Conservation (phyloP, 1,284 basidiomycete genomes). For the Boletus albobrunnescens region DNA sequence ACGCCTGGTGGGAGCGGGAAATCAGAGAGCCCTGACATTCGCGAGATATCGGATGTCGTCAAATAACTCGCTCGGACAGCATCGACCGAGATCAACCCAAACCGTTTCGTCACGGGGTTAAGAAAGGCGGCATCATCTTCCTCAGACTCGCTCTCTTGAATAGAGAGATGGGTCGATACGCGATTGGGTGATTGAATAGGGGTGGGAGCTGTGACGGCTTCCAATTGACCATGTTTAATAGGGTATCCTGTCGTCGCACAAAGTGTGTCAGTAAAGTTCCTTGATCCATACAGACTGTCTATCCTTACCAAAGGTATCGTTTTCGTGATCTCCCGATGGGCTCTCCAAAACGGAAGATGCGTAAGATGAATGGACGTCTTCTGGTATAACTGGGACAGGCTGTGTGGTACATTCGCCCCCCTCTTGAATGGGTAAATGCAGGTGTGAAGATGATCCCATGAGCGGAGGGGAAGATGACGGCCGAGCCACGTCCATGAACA, state of each 20-base stretch:
- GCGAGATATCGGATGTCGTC: constrained; percentile 57
- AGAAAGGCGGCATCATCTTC: constrained; percentile 1
- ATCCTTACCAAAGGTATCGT: constrained; percentile 45
- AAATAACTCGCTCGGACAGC: constrained; percentile 59
- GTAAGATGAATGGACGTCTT: constrained; percentile 60
- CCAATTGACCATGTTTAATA: constrained; percentile 21
- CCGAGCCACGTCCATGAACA: constrained; percentile 27
- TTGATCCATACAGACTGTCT: constrained; percentile 8
- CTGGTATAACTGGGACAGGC: constrained; percentile 46
- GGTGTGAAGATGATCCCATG: constrained; percentile 6
- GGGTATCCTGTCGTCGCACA: constrained; percentile 20
- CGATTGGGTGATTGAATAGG: constrained; percentile 15
- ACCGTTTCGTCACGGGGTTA: constrained; percentile 11
- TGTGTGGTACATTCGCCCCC: constrained; percentile 27
- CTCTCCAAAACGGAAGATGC: constrained; percentile 47
- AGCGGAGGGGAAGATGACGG: constrained; percentile 18
- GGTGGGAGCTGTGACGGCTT: constrained; percentile 11
- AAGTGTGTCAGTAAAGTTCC: constrained; percentile 12
- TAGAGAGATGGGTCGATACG: constrained; percentile 24
- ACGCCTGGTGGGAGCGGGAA: constrained; percentile 60
- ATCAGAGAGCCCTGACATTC: constrained; percentile 70
- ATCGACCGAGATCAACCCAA: constrained; percentile 41
- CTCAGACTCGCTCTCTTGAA: constrained; percentile 13
- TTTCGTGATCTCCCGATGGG: constrained; percentile 39
- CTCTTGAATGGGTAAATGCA: constrained; percentile 9